These are phyloP conservation scores for Apiospora pterosperma DNA, from an alignment of 2,329 filamentous ascomycete genomes.

Conservation along the genomic window DNA sequence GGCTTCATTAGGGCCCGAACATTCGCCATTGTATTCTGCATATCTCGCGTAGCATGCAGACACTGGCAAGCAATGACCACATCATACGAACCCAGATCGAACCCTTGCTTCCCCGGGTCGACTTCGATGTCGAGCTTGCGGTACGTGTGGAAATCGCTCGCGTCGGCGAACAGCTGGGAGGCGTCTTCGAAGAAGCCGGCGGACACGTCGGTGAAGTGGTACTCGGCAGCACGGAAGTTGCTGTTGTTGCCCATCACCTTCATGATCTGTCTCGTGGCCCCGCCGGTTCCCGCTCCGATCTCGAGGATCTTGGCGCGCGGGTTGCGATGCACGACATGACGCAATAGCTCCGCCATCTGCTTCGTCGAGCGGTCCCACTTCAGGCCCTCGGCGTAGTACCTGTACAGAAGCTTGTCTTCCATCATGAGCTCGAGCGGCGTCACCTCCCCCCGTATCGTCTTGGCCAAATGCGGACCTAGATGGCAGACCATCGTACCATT, in stretches of 20 bases:
- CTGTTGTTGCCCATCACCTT: no score
- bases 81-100: constrained; percentile 10
- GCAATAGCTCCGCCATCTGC: background rate
- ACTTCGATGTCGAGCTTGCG: constrained; percentile 24
- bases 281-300: constrained; percentile 5
- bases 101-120: constrained; percentile 8
- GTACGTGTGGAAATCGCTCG: constrained; percentile 23
- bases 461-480: constrained; percentile 22
- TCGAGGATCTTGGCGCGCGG: constrained; percentile 1
- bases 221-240: no score
- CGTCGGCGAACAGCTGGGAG: background rate
- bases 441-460: constrained; percentile 23
- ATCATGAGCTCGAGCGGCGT: constrained; percentile 26
- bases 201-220: background rate
- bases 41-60: constrained; percentile 13
- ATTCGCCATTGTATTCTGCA: constrained; percentile 12
- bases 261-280: no score
- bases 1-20: constrained; percentile 13
- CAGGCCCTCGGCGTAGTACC: constrained; percentile 25
- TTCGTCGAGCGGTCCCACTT: constrained; percentile 13
- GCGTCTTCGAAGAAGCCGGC: background rate
- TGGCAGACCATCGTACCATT: constrained; percentile 17
- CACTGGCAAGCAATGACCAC: constrained; percentile 15
- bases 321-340: background rate
- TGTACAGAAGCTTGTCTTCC: constrained; percentile 21